A percentile compares a stretch with the other conserved stretches of the same genome.
phyloP scores from a whole-genome alignment of 352 stramenopile genomes.

The Chrysophaeum taylorii region DNA sequence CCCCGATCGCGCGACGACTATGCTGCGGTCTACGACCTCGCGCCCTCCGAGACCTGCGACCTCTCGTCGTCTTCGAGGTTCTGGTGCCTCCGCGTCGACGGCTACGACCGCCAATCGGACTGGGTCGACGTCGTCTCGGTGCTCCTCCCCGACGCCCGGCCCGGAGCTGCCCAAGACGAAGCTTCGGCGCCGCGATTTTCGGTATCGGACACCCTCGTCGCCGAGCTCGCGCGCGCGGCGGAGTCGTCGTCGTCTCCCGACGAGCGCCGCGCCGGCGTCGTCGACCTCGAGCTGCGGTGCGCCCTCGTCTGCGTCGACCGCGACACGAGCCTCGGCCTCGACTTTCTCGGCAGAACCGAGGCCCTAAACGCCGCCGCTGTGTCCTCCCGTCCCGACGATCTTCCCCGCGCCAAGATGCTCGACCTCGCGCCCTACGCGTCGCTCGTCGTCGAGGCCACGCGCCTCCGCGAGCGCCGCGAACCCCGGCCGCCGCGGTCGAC shows the following conservation, averaged over 20 bases:
- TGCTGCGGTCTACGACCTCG: not conserved
- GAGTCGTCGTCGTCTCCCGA: not conserved
- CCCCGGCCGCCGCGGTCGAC: too few relatives aligned
- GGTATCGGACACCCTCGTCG: not conserved
- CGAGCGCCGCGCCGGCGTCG: not conserved
- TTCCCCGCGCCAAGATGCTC: too few relatives aligned
- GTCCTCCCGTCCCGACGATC: too few relatives aligned
- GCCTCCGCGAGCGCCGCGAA: too few relatives aligned
- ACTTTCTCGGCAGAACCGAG: too few relatives aligned
- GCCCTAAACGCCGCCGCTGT: too few relatives aligned
- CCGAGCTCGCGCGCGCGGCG: too few relatives aligned
- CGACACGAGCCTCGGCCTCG: not conserved
- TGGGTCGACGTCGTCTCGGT: constrained; percentile 7
- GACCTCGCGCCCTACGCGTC: too few relatives aligned
- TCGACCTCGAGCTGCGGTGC: not conserved
- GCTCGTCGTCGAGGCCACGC: too few relatives aligned
- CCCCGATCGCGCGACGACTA: not conserved
- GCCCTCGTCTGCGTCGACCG: not conserved
- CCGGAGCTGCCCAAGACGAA: too few relatives aligned
- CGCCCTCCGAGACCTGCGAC: not conserved
- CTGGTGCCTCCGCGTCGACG: constrained; percentile 5
- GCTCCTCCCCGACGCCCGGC: not conserved
- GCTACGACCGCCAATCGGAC: not conserved
- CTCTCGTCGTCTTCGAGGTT: not conserved
- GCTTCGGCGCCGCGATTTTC: not conserved